phyloP scores from a whole-genome alignment of 2,329 filamentous ascomycete genomes.

The Clathrospora elynae region DNA sequence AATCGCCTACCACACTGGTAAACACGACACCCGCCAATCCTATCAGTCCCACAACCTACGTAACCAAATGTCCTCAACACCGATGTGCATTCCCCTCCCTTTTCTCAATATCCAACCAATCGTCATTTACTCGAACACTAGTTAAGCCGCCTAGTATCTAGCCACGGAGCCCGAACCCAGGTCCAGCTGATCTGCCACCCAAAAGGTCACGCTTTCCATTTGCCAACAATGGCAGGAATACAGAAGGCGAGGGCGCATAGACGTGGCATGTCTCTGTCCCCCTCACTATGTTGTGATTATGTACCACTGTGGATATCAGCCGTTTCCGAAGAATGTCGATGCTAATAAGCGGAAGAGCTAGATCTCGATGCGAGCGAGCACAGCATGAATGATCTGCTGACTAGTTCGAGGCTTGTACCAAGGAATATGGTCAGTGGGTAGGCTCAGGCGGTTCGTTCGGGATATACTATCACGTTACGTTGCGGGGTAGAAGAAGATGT shows the following conservation, averaged over 20 bases:
- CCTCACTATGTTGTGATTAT: conserved; percentile 4
- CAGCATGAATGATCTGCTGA: no score
- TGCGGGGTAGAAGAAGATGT: conserved; percentile 10
- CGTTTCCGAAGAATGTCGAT: conserved; percentile 13
- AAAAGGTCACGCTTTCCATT: conserved; percentile 4
- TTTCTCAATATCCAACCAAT: conserved; percentile 3
- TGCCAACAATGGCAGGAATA: conserved; percentile 11
- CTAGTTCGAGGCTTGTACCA: no score
- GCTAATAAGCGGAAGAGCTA: conserved; percentile 5
- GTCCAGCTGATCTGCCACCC: conserved; percentile 23
- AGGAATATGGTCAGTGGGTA: not conserved
- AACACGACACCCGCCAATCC: no score
- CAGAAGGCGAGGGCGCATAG: conserved; percentile 9
- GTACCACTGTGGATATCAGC: conserved; percentile 10
- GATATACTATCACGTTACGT: conserved; percentile 1
- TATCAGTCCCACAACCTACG: no score
- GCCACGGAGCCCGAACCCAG: conserved; percentile 14
- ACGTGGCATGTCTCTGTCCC: conserved; percentile 20
- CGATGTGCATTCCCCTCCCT: conserved; percentile 1
- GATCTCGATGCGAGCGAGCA: no score
- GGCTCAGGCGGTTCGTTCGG: conserved; percentile 4
- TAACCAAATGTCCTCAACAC: no score
- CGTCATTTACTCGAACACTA: conserved; percentile 3
- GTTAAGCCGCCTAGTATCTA: conserved; percentile 1
- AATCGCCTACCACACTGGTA: no score